These are phyloP conservation scores for Dictyostelium intermedium DNA, from an alignment of 78 protist species.

Conservation along the genomic window DNA sequence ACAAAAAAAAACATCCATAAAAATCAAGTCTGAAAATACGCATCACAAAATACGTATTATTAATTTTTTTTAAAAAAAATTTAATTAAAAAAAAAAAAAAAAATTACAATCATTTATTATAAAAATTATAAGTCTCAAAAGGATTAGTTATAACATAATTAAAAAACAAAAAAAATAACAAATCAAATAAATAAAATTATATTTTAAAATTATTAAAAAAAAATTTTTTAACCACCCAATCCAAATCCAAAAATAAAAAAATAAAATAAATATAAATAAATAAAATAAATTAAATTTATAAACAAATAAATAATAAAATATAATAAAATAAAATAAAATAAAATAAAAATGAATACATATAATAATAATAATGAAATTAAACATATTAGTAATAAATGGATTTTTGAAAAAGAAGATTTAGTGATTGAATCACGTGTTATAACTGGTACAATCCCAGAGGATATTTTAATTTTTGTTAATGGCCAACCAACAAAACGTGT, in stretches of 20 bases:
- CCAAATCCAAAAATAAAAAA: background rate
- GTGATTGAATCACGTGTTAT: background rate
- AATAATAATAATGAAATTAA: background rate
- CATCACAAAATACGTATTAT: background rate
- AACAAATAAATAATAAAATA: background rate
- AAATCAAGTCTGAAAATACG: background rate
- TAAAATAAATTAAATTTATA: background rate
- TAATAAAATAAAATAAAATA: background rate
- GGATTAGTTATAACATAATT: background rate
- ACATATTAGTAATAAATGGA: conserved; percentile 1
- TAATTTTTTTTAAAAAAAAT: background rate
- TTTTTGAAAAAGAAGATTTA: background rate
- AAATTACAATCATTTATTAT: background rate
- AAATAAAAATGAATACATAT: background rate
- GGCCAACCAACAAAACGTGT: background rate
- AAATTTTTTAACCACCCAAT: too few species aligned
- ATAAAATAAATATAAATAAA: background rate
- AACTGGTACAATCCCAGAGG: background rate
- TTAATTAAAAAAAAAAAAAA: background rate
- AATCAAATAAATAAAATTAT: background rate
- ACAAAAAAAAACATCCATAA: background rate
- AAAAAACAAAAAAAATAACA: background rate
- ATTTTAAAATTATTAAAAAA: too few species aligned
- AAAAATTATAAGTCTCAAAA: background rate
- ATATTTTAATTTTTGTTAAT: background rate